Evolutionary conservation across 2,329 filamentous ascomycete species (phyloP).

Genomic region (Colletotrichum cordylinicola): DNA sequence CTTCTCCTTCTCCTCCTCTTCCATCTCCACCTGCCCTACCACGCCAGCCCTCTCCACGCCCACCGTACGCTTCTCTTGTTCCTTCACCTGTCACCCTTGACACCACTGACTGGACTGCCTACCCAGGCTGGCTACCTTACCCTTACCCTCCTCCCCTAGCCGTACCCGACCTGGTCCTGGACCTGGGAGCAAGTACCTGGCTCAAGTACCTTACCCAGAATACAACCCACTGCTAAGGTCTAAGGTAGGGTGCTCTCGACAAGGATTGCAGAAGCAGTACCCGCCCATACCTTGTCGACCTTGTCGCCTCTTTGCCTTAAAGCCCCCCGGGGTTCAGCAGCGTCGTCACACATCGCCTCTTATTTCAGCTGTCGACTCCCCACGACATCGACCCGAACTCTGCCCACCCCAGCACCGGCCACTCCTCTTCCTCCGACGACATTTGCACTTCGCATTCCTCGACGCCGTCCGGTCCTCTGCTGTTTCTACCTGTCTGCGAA

Average conservation of each 20-base stretch:
- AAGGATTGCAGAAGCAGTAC: not conserved
- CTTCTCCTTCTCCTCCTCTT: not conserved
- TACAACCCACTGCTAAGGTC: not conserved
- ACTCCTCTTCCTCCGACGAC: constrained; percentile 12
- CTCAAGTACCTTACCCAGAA: constrained; percentile 6
- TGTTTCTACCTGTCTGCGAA: constrained; percentile 17
- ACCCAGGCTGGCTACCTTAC: not conserved
- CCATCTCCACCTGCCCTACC: not conserved
- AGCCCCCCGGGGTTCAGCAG: not conserved
- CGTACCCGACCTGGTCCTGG: not conserved
- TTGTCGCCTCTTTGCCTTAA: constrained; percentile 12
- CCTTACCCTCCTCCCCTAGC: not conserved
- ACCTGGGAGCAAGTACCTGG: not conserved
- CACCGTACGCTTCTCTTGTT: not conserved
- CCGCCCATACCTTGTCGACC: not conserved
- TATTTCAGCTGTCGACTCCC: constrained; percentile 19
- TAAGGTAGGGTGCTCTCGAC: not conserved
- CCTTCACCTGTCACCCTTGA: not conserved
- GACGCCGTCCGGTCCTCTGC: constrained; percentile 12
- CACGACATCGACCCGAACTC: not conserved
- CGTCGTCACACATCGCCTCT: constrained; percentile 18
- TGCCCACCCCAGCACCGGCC: constrained; percentile 6
- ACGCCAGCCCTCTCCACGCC: not conserved
- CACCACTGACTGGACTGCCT: not conserved
- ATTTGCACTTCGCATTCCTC: constrained; percentile 2